Percentiles rank a stretch among this genome's conserved stretches.
These are phyloP conservation scores for Cajanus cajan DNA, from an alignment of 306 rosid species.

Conservation along the genomic window DNA sequence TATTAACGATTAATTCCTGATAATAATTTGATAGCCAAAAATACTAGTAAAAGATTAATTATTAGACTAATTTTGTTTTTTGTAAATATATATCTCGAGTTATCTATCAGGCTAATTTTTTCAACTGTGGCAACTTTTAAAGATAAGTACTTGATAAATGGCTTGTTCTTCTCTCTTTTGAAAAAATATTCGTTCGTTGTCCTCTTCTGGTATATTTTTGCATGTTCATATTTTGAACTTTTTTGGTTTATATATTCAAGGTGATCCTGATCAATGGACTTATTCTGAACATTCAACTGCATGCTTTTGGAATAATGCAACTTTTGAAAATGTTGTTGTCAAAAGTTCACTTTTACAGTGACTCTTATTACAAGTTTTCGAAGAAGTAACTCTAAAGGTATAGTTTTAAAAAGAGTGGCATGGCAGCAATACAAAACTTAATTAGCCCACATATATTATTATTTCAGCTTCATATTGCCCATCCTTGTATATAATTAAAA, in stretches of 20 bases:
- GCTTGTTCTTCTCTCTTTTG: background rate
- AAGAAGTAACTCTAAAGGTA: slow-evolving; percentile 45
- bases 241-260: slow-evolving; percentile 13
- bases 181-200: background rate
- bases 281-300: slow-evolving; percentile 46
- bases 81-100: background rate
- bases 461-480: slow-evolving; percentile 30
- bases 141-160: background rate
- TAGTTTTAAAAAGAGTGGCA: slow-evolving; percentile 37
- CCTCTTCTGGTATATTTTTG: slow-evolving; percentile 25
- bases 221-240: slow-evolving; percentile 32
- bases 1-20: background rate
- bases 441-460: slow-evolving; percentile 3
- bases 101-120: background rate
- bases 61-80: background rate
- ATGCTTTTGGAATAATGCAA: slow-evolving; percentile 51
- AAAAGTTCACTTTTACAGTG: slow-evolving; percentile 49
- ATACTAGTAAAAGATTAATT: background rate
- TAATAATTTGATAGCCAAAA: background rate
- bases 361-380: slow-evolving; percentile 45
- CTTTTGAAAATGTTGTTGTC: slow-evolving; percentile 43
- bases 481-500: slow-evolving; percentile 17
- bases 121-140: background rate
- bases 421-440: slow-evolving; percentile 39
- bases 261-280: slow-evolving; percentile 32